Evolutionary conservation across 2,329 filamentous ascomycete species (phyloP).

Genomic region (Alternaria gaisen): DNA sequence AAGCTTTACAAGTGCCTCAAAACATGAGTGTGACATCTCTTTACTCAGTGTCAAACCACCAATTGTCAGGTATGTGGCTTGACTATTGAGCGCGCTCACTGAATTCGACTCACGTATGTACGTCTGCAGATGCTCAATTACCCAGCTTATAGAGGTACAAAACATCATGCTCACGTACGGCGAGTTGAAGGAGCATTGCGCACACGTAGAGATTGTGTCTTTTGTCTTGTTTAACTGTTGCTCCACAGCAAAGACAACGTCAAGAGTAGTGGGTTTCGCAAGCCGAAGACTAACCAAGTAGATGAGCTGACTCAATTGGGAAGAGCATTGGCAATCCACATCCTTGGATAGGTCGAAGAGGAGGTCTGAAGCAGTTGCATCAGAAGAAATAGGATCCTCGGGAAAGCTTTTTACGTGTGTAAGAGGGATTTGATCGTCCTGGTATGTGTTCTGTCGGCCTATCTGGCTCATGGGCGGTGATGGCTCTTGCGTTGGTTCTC

Average conservation of each 20-base stretch:
- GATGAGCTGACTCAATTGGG: background rate
- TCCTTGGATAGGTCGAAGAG: background rate
- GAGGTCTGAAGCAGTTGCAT: background rate
- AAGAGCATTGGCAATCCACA: conserved; percentile 5
- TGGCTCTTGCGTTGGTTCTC: background rate
- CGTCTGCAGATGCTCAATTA: background rate
- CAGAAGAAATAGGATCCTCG: background rate
- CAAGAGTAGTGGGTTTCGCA: background rate
- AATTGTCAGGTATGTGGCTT: background rate
- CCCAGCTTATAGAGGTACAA: conserved; percentile 1
- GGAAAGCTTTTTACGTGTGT: background rate
- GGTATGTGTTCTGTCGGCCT: background rate
- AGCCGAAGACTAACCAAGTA: background rate
- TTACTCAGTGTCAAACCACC: background rate
- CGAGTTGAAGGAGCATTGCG: background rate
- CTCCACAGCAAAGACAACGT: background rate
- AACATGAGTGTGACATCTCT: conserved; percentile 1
- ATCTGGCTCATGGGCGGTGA: background rate
- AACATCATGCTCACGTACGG: background rate
- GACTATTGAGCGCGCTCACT: background rate
- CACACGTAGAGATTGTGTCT: background rate
- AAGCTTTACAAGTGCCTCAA: background rate
- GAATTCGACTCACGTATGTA: background rate
- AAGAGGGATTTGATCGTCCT: background rate
- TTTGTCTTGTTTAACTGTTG: background rate